Evolutionary conservation across 352 stramenopile species (phyloP), one percentile per base, ranked within the genome.

Genomic region (Phytopythium sindhum): DNA sequence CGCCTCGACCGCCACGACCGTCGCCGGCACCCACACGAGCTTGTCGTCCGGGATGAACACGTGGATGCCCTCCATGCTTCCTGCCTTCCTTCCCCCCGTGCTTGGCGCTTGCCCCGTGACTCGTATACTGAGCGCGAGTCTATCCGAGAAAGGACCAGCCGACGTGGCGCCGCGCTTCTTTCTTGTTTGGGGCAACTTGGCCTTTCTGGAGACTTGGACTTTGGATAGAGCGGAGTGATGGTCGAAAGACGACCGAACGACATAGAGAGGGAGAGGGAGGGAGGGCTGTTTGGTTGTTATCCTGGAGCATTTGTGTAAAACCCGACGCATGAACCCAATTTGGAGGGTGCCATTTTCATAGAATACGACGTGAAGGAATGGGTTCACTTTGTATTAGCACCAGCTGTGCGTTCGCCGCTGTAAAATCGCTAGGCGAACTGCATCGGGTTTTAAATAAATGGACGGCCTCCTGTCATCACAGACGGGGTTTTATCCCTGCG

Each of bases 1-100:
- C 19, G 63, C 67, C 50, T 92, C 82, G 47, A 92, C 81, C 21
- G 73, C 74, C 33, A 89, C 65, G 58, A 96, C 83, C 4, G 83
- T 93, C 59, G 86, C 88, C 0, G 88, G 86, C 53, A 92, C 68
- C 88, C 88, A 96, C 57, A 93, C 75, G 56, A 89, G 72, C 67
- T 77, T 80, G 55, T 89, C 80, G 64, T 96, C 84, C 26, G 88
- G 88, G 24, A 96, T 78, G 67, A 89, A 96, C 63, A 93, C 84
- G 65, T 78, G 79, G 57, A 79, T 87, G 29, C 85, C 85, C 73
- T 93, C 86, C 84, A 95, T 94, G 45, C n/a, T n/a, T 9, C 24
- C 42, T 19, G 8, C 39, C 39, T 11, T 23, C 17, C 24, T 35
- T 21, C 12, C 24, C 26, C 14, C 24, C 28, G 37, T 21, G 2